Conservation (phyloP, 23 red algal genomes). For the Gracilaria gracilis region DNA sequence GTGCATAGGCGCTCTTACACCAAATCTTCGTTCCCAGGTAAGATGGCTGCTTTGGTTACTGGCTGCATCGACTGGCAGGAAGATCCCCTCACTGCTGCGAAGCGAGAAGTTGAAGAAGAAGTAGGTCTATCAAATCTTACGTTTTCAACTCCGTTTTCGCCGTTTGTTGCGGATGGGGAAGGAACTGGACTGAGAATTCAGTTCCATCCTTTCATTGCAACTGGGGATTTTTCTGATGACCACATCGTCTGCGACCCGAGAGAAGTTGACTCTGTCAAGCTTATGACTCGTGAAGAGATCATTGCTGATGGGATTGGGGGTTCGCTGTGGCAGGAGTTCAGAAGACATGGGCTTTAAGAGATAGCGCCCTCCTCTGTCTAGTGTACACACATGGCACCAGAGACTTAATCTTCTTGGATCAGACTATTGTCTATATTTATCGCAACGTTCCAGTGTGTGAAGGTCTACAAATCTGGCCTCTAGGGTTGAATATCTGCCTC, state of each 20-base stretch:
- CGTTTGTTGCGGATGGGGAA: constrained; percentile 50
- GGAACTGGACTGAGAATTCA: constrained; percentile 48
- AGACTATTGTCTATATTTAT: too few species aligned
- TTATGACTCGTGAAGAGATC: constrained; percentile 68
- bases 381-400: too few species aligned
- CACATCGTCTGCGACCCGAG: constrained; percentile 37
- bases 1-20: constrained; percentile 61
- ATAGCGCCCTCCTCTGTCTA: too few species aligned
- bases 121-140: constrained; percentile 44
- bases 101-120: constrained; percentile 68
- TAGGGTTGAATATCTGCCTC: too few species aligned
- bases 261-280: constrained; percentile 55
- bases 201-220: constrained; percentile 63
- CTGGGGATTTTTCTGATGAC: constrained; percentile 47
- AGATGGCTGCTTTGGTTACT: constrained; percentile 49
- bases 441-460: too few species aligned
- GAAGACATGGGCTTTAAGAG: constrained; percentile 44
- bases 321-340: constrained; percentile 57
- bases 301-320: constrained; percentile 56
- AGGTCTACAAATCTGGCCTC: too few species aligned
- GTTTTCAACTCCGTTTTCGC: constrained; percentile 34
- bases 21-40: constrained; percentile 45
- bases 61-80: constrained; percentile 66
- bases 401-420: too few species aligned
- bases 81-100: constrained; percentile 44